Base-by-base conservation (phyloP, 495 filamentous ascomycete species). In the Pyrenula aspistea region DNA sequence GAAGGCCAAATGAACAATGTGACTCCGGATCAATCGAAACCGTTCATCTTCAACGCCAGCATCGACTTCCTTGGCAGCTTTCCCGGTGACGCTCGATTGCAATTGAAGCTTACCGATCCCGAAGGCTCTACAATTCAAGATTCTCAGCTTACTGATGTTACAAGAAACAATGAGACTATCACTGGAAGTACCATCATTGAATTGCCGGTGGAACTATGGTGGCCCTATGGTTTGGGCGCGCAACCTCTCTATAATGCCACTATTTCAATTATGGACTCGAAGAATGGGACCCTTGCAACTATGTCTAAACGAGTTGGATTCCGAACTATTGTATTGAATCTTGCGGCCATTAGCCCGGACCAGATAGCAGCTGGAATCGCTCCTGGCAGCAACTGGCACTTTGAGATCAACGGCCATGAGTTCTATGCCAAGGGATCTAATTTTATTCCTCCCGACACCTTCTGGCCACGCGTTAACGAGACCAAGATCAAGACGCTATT, bases 21-120 rank as follows among this genome's bases (percentile, higher is more conserved):
- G 2, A 73, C 75, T 12, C 82, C 83, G 0, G 78, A 84, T 58
- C 83, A 86, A 62, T 72, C 58, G 50, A 69, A 78, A 49, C 77
- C 82, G 2, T 88, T 84, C 84, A 73, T 87, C 19, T 70, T 87
- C 8, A 87, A 87, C 63, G 83, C 83, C 0, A 87, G 84, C 57
- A 65, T 88, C 22, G 84, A 87, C 62, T 78, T 77, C 53, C 49
- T 87, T 2, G 82, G 82, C 2, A 65, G 55, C 15, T 63, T 84
- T 4, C 82, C 82, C 0, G 49, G 56, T 0, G 67, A 68, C 2
- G 68, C 78, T 1, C 71, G 62, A 0, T 67, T 87, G 67, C 71
- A 54, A 1, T 81, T 83, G 62, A 71, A 72, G n/a, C 72, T 87
- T 54, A 67, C 64, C 24, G 79, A 86, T 57, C 25, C 62, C 2